Percentiles rank a stretch among this genome's conserved stretches.
Evolutionary conservation across 2,329 filamentous ascomycete species (phyloP).

Genomic region (Venturia effusa): DNA sequence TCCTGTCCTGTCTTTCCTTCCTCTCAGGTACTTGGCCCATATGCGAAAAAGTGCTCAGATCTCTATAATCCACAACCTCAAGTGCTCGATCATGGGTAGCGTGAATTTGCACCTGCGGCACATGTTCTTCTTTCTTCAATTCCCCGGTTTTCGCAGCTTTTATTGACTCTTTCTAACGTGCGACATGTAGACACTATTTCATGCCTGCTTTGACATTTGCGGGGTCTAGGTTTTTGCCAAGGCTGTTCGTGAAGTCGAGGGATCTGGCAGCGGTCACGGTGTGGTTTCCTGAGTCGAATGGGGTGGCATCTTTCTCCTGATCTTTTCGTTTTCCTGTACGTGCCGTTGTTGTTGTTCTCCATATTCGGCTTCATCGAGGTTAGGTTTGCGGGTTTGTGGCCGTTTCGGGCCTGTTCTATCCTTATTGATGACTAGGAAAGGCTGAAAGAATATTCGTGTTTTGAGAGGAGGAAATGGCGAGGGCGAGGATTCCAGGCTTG

Average conservation of each 20-base stretch:
- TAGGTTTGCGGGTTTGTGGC: background rate
- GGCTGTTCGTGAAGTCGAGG: conserved; percentile 6
- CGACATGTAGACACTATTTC: conserved; percentile 1
- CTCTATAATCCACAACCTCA: background rate
- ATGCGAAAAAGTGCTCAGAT: background rate
- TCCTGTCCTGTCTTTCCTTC: background rate
- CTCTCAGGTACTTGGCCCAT: background rate
- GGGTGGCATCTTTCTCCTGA: background rate
- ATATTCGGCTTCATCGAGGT: background rate
- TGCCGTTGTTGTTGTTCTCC: conserved; percentile 1
- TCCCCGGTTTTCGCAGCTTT: background rate
- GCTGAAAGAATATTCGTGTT: background rate
- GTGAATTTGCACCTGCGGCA: background rate
- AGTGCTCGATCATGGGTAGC: background rate
- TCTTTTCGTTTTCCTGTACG: too few species aligned
- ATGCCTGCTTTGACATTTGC: background rate
- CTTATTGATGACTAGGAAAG: background rate
- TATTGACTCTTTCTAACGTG: conserved; percentile 2
- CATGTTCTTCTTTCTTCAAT: background rate
- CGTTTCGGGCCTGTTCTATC: background rate
- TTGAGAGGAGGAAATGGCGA: background rate
- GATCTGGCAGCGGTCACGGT: background rate
- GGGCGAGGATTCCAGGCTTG: background rate
- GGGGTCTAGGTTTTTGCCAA: background rate
- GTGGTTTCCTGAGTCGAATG: background rate